These are phyloP conservation scores for Dendryphion nanum DNA, from an alignment of 2,329 filamentous ascomycete species.

Conservation along the genomic window DNA sequence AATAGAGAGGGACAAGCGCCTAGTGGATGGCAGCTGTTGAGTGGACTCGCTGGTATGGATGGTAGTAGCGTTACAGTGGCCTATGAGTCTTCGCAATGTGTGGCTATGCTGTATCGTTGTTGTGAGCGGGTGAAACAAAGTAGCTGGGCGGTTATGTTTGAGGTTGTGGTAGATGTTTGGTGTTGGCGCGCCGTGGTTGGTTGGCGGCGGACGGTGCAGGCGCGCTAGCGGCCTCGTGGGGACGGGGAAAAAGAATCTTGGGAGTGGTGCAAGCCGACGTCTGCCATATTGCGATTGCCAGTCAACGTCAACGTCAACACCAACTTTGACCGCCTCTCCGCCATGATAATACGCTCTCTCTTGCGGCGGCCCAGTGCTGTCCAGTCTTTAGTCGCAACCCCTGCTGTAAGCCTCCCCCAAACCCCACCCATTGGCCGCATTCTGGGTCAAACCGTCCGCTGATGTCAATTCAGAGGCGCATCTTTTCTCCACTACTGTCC, in stretches of 20 bases:
- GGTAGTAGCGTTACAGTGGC: constrained; percentile 24
- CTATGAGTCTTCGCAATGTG: constrained; percentile 23
- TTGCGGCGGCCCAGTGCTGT: constrained; percentile 27
- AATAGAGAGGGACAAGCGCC: constrained; percentile 30
- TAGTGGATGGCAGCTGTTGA: constrained; percentile 30
- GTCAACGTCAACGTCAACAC: too few relatives aligned
- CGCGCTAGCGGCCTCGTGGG: constrained; percentile 16
- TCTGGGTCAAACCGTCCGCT: constrained; percentile 14
- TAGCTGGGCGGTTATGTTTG: constrained; percentile 16
- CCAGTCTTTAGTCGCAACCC: constrained; percentile 13
- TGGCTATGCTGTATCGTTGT: constrained; percentile 25
- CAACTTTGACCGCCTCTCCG: constrained; percentile 7
- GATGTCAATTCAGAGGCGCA: constrained; percentile 27
- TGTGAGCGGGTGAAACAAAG: constrained; percentile 28
- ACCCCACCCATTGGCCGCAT: constrained; percentile 2
- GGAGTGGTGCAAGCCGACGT: constrained; percentile 9
- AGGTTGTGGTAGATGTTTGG: constrained; percentile 8
- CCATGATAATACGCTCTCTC: constrained; percentile 35
- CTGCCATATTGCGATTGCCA: constrained; percentile 9
- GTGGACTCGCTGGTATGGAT: constrained; percentile 10
- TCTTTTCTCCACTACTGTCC: constrained; percentile 10
- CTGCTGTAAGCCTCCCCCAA: constrained; percentile 10
- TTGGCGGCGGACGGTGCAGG: constrained; percentile 6
- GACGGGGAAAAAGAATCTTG: constrained; percentile 20
- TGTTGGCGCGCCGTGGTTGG: constrained; percentile 30